A percentile compares a stretch with the other conserved stretches of the same genome.
Conservation (phyloP, 768 basidiomycete species). For the Rhodosporidiobolus odoratus region DNA sequence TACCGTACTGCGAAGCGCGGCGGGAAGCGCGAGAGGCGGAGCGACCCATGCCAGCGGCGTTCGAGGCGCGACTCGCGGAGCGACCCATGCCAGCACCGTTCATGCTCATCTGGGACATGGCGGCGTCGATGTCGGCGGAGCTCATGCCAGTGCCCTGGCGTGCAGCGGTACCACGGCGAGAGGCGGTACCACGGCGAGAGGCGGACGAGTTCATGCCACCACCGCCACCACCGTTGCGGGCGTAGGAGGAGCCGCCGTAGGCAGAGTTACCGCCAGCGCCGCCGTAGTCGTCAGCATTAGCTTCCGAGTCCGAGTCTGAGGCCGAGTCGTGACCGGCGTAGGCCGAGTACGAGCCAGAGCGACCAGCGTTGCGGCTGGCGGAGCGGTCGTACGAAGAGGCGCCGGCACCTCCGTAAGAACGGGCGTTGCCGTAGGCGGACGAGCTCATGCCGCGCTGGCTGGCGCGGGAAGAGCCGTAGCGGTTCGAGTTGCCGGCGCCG, state of each 20-base stretch:
- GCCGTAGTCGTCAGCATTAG: background rate
- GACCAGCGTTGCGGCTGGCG: background rate
- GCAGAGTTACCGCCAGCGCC: background rate
- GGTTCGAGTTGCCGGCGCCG: background rate
- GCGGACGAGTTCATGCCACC: background rate
- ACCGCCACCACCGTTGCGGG: background rate
- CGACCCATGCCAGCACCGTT: no score
- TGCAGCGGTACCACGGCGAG: background rate
- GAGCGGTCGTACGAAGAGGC: background rate
- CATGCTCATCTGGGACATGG: background rate
- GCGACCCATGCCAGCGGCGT: background rate
- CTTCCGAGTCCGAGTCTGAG: no score
- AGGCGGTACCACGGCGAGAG: background rate
- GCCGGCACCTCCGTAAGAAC: constrained; percentile 1
- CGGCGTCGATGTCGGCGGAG: background rate
- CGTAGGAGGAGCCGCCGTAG: background rate
- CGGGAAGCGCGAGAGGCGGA: background rate
- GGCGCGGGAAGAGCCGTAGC: constrained; percentile 3
- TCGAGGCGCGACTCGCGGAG: background rate
- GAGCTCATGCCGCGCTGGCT: background rate
- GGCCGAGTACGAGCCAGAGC: background rate
- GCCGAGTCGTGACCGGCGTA: background rate
- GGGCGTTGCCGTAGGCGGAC: background rate
- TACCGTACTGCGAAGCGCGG: background rate
- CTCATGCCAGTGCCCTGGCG: background rate